These are phyloP conservation scores for Sugiyamaella xylanicola DNA, from an alignment of 1,139 yeast genomes.

Conservation along the genomic window DNA sequence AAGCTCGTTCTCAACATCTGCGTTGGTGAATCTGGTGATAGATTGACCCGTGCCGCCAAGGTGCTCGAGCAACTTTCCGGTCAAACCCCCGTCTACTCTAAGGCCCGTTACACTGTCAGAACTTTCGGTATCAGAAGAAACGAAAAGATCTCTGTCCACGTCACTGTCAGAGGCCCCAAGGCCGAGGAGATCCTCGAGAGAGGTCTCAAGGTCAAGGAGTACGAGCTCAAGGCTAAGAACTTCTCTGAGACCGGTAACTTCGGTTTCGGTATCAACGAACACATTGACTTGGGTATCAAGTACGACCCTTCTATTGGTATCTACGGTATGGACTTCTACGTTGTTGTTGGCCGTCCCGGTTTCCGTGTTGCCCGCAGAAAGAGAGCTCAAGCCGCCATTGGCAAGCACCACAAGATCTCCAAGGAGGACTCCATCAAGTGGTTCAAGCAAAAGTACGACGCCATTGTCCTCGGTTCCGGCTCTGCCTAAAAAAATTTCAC, in stretches of 20 bases:
- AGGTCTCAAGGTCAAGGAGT: slow-evolving; percentile 99
- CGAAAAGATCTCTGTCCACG: slow-evolving; percentile 99
- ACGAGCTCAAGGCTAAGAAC: slow-evolving; percentile 91
- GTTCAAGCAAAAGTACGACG: slow-evolving; percentile 99
- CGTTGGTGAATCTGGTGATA: slow-evolving; percentile 99
- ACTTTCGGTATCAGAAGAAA: slow-evolving; percentile 99
- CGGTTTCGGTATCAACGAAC: slow-evolving; percentile 99
- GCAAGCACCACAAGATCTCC: slow-evolving; percentile 89
- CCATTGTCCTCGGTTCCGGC: slow-evolving; percentile 63
- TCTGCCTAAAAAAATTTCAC: slow-evolving; percentile 14
- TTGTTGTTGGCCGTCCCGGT: slow-evolving; percentile 99
- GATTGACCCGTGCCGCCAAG: slow-evolving; percentile 99
- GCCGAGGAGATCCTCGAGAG: slow-evolving; percentile 99
- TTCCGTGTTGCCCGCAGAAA: slow-evolving; percentile 99
- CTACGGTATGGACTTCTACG: slow-evolving; percentile 99
- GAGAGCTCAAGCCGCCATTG: slow-evolving; percentile 88
- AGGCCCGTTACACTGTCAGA: slow-evolving; percentile 99
- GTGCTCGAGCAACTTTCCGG: slow-evolving; percentile 99
- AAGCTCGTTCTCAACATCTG: slow-evolving; percentile 99
- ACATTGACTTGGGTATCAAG: slow-evolving; percentile 99
- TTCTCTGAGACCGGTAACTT: slow-evolving; percentile 99
- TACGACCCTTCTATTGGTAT: slow-evolving; percentile 99
- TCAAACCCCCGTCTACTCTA: slow-evolving; percentile 99
- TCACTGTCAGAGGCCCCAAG: slow-evolving; percentile 98
- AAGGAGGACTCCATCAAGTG: slow-evolving; percentile 95